These are phyloP conservation scores for Haplosporangium gracile DNA, from an alignment of 192 early-diverging fungal genomes.

Conservation along the genomic window DNA sequence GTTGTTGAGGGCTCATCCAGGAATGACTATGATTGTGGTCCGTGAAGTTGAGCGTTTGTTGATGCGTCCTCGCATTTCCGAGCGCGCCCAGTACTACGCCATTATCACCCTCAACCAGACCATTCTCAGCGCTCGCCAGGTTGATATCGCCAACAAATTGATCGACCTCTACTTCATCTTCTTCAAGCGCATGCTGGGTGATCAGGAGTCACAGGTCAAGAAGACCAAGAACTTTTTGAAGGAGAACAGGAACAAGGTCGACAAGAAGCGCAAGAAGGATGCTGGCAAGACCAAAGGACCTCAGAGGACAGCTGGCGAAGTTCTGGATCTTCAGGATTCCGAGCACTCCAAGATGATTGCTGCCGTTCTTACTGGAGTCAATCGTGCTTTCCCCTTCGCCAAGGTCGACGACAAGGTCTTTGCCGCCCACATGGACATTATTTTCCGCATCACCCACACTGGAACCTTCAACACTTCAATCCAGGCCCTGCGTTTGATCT, in stretches of 20 bases:
- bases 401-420: slow-evolving; percentile 83
- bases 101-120: slow-evolving; percentile 94
- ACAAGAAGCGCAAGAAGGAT: slow-evolving; percentile 65
- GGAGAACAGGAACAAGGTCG: slow-evolving; percentile 60
- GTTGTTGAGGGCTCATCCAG: slow-evolving; percentile 80
- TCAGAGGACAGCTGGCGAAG: slow-evolving; percentile 49
- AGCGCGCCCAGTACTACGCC: slow-evolving; percentile 92
- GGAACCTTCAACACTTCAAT: slow-evolving; percentile 94
- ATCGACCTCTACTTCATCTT: slow-evolving; percentile 93
- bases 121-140: slow-evolving; percentile 82
- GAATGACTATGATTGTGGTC: slow-evolving; percentile 92
- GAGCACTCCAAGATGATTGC: slow-evolving; percentile 89
- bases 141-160: slow-evolving; percentile 83
- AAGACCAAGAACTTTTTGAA: slow-evolving; percentile 53
- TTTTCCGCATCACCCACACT: slow-evolving; percentile 92
- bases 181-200: slow-evolving; percentile 85
- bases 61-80: slow-evolving; percentile 77
- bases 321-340: slow-evolving; percentile 66
- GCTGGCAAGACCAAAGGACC: slow-evolving; percentile 54
- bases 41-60: slow-evolving; percentile 90
- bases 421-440: slow-evolving; percentile 85
- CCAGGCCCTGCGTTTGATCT: slow-evolving; percentile 92
- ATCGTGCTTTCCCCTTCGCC: slow-evolving; percentile 93
- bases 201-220: slow-evolving; percentile 54
- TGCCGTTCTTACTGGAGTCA: slow-evolving; percentile 93